Percentiles rank a stretch among this genome's conserved stretches.
phyloP scores from a whole-genome alignment of 306 rosid genomes.

The Leucaena leucocephala region DNA sequence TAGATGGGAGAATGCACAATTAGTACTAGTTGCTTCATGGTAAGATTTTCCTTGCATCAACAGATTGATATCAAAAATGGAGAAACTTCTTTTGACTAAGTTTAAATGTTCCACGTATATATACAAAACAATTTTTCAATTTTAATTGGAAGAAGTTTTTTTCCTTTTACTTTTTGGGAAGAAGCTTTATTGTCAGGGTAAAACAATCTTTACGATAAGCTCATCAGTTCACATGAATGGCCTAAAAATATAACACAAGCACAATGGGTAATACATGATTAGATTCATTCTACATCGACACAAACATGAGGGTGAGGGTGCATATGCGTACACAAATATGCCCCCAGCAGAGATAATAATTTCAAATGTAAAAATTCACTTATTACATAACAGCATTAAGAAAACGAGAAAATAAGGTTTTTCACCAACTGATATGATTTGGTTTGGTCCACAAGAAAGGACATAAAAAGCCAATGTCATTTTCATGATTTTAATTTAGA shows the following conservation, averaged over 20 bases:
- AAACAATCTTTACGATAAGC: not conserved
- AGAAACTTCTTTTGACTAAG: not conserved
- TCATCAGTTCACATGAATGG: not conserved
- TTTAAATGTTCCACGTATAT: not conserved
- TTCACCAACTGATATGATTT: constrained; percentile 2
- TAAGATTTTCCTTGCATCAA: not conserved
- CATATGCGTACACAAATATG: too few relatives aligned
- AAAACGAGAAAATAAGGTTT: not conserved
- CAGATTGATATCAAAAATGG: not conserved
- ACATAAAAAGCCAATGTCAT: constrained; percentile 4
- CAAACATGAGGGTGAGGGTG: too few relatives aligned
- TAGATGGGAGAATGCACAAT: not conserved
- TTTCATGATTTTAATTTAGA: constrained; percentile 4
- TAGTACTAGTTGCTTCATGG: not conserved
- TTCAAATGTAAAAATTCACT: constrained; percentile 1
- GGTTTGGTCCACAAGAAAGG: not conserved
- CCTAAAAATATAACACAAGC: not conserved
- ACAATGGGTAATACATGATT: too few relatives aligned
- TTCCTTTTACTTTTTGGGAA: too few relatives aligned
- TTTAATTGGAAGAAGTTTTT: not conserved
- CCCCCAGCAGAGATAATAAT: constrained; percentile 2
- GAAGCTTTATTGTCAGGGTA: not conserved
- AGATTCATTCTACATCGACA: too few relatives aligned
- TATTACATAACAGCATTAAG: not conserved
- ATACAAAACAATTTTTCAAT: not conserved